phyloP scores from a whole-genome alignment of 176 grass and related monocot genomes.

The Rhynchospora pubera region DNA sequence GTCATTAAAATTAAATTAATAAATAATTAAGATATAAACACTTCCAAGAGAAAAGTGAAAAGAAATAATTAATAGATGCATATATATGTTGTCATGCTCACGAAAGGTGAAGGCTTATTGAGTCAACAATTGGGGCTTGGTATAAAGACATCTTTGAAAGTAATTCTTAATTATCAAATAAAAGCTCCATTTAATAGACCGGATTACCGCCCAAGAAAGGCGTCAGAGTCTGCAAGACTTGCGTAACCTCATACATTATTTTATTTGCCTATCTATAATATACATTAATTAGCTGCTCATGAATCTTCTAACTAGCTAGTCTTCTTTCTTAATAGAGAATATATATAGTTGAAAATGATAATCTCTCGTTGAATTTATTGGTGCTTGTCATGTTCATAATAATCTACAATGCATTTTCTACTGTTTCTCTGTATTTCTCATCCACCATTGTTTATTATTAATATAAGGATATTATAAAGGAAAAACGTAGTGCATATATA shows the following conservation, averaged over 20 bases:
- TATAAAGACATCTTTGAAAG: background rate
- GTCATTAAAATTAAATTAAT: too few species aligned
- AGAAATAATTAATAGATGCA: background rate
- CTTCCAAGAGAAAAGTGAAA: background rate
- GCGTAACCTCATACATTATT: background rate
- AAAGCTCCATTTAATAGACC: conserved; percentile 1
- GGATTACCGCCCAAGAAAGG: background rate
- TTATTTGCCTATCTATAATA: background rate
- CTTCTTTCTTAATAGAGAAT: background rate
- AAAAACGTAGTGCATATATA: background rate
- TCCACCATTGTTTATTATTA: background rate
- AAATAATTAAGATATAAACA: too few species aligned
- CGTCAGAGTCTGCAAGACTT: background rate
- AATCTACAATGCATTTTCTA: background rate
- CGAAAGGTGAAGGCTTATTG: background rate
- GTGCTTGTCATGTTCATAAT: background rate
- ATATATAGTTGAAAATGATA: background rate
- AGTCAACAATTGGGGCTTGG: background rate
- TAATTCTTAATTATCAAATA: background rate
- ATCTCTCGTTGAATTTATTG: background rate
- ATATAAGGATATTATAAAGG: background rate
- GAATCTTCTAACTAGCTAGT: background rate
- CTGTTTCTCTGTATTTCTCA: background rate
- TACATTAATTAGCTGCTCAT: background rate
- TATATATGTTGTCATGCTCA: conserved; percentile 2